These are phyloP conservation scores for Solanum medicagineum DNA, from an alignment of 257 asterid species.

Conservation along the genomic window DNA sequence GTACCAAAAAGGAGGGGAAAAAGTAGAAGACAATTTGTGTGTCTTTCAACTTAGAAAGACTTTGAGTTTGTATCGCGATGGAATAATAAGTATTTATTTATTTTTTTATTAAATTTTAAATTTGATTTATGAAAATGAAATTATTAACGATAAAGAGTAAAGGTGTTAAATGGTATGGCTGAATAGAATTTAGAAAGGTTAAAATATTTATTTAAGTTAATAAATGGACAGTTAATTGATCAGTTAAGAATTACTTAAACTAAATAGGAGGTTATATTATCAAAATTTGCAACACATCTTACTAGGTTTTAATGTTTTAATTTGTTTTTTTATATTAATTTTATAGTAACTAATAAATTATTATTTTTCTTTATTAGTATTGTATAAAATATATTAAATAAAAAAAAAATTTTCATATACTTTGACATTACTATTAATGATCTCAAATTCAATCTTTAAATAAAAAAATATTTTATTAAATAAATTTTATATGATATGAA, in stretches of 20 bases:
- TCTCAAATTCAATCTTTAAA: background rate
- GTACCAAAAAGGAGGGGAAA: background rate
- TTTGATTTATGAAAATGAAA: background rate
- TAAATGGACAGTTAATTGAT: background rate
- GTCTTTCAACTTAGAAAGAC: background rate
- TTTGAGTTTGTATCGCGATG: no score
- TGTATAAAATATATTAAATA: background rate
- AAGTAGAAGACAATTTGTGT: slow-evolving; percentile 1
- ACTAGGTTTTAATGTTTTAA: no score
- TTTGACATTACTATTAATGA: no score
- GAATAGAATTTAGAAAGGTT: background rate
- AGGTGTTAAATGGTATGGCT: background rate
- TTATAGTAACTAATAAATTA: no score
- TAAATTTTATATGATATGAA: fast-evolving
- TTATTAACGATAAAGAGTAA: background rate
- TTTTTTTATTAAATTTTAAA: background rate
- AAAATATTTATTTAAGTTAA: background rate
- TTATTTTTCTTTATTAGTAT: background rate
- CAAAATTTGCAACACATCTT: no score
- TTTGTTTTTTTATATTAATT: no score
- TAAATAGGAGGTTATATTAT: background rate
- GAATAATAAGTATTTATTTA: fast-evolving
- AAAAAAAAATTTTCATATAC: no score
- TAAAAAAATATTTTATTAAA: background rate
- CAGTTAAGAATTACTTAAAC: background rate